A percentile compares a stretch with the other conserved stretches of the same genome.
Conservation (phyloP, 78 protist species). For the Dictyostelium intermedium region DNA sequence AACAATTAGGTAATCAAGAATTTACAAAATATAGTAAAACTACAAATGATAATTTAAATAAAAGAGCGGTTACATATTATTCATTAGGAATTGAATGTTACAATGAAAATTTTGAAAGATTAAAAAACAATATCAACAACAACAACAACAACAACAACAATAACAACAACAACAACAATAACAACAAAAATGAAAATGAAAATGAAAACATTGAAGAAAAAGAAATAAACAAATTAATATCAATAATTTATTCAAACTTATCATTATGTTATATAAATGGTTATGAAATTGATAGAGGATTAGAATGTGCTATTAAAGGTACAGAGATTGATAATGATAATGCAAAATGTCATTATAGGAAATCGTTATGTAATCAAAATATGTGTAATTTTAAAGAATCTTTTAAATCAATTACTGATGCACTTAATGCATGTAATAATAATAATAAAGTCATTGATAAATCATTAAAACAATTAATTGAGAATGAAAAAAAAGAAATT, state of each 20-base stretch:
- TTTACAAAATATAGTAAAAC: neutral
- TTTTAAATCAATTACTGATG: neutral
- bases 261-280: constrained; percentile 6
- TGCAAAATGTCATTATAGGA: constrained; percentile 42
- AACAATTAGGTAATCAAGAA: neutral
- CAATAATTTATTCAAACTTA: neutral
- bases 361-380: neutral
- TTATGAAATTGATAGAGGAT: neutral
- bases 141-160: no score
- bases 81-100: neutral
- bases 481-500: neutral
- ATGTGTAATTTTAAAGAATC: neutral
- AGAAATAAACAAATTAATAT: neutral
- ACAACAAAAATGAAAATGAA: neutral
- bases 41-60: neutral
- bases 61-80: neutral
- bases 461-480: neutral
- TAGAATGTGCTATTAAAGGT: neutral
- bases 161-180: no score
- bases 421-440: neutral
- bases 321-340: neutral
- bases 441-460: neutral
- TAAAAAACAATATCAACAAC: neutral
- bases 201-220: neutral
- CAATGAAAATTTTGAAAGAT: neutral